Base-by-base conservation (phyloP, 495 filamentous ascomycete species). In the Xylaria telfairii region DNA sequence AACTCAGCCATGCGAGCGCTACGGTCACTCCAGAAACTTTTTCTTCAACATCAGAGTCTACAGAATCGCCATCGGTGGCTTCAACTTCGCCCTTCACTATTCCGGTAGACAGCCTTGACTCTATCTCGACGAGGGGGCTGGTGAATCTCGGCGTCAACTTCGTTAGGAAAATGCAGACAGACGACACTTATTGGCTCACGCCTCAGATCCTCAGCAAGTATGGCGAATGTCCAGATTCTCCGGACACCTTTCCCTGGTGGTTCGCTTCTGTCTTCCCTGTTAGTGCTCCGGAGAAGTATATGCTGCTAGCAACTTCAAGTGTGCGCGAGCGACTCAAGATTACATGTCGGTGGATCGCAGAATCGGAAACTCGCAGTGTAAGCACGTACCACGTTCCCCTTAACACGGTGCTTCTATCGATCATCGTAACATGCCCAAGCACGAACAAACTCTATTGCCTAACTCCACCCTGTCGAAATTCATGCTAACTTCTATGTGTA, bases 201-300 rank as follows among this genome's bases (percentile, higher is more conserved):
- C 83, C 87, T 28, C 87, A 89, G 7, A 89, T 93, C 2, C 79
- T 93, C 56, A 76, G 87, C 15, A 90, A 90, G n/a, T 96, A 95
- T 75, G 94, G 94, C 9, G 86, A 89, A 46, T 90, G 88, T 19
- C 94, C 93, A 0, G 83, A 86, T 8, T 93, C 97, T 77, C 89
- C 93, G 2, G 89, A 89, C 0, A 75, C 87, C 15, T 96, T 97
- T 73, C 92, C 94, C 0, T 98, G 93, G 84, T 98, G 95, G 95
- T 92, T 98, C 71, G 94, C 93, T 19, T 92, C 87, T 73, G 88
- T 96, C 61, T 76, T 96, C 12, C 93, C 93, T 19, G 88, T 95
- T 41, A 85, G 85, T 47, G 92, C 94, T 21, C 84, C 90, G 28
- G 91, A 96, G 70, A 95, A 95, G 75, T 96, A 97, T 73, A 84